Conservation (phyloP, 202 grass and related monocot genomes). For the Dendrocalamus latiflorus region DNA sequence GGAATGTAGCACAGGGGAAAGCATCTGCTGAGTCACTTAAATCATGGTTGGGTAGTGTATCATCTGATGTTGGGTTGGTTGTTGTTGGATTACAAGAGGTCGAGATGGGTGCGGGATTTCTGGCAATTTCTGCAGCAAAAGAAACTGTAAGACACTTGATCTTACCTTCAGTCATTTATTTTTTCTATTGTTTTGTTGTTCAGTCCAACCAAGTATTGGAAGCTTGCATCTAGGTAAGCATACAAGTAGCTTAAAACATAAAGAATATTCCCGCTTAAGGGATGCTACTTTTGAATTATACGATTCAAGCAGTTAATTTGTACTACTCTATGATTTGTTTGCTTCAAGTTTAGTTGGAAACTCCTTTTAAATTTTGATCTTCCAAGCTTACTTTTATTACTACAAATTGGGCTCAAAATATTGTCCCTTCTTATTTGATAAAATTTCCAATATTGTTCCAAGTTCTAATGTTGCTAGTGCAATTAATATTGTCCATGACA, state of each 20-base stretch:
- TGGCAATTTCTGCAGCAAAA: constrained; percentile 96
- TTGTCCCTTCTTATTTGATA: background rate
- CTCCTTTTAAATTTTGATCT: background rate
- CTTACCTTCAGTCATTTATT: background rate
- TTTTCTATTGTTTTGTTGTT: background rate
- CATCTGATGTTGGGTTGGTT: constrained; percentile 88
- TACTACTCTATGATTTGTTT: background rate
- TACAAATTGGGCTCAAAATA: background rate
- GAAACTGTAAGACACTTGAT: constrained; percentile 81
- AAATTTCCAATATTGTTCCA: background rate
- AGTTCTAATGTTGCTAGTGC: background rate
- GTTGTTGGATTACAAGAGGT: constrained; percentile 99
- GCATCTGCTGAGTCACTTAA: constrained; percentile 75
- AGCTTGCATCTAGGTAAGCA: constrained; percentile 1
- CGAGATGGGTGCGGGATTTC: constrained; percentile 99
- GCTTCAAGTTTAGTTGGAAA: background rate
- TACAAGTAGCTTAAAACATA: background rate
- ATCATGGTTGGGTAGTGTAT: constrained; percentile 78
- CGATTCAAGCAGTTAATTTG: background rate
- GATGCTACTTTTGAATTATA: background rate
- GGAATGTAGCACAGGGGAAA: constrained; percentile 96
- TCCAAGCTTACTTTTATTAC: background rate
- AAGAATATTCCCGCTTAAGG: background rate
- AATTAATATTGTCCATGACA: background rate
- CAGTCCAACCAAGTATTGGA: background rate